Base-by-base conservation (phyloP, 805 yeast genomes). In the Candida succiphila region DNA sequence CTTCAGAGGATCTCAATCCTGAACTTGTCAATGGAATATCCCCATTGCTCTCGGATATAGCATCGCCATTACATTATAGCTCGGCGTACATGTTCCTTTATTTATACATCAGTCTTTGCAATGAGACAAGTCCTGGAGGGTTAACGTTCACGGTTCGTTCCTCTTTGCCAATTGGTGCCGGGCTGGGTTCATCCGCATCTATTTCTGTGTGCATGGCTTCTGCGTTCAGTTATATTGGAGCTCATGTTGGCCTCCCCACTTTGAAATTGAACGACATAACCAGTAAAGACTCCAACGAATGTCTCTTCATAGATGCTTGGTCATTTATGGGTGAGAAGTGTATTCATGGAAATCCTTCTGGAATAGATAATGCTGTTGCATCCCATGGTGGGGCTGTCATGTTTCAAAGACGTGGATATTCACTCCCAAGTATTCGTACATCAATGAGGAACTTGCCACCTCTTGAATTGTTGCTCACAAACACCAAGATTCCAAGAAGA, bases 351-450 rank as follows among this genome's bases (percentile, higher is more conserved):
- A 87, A 83, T 46, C 98, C 98, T 7, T 79, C 94, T 15, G 98
- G 98, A 10, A 86, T 92, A 34, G 98, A 92, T 54, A 92, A 92
- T 51, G 87, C 96, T 0, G 96, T 89, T 31, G 94, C 97, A 2
- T 82, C 96, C 0, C 78, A 78, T 44, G 98, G 98, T 17, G 96
- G 96, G 30, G 97, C 97, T 1, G 95, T 92, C 1, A 65, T 79
- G 74, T 89, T 78, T 58, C 89, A 82, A 58, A 72, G 94, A 48
- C 61, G 53, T 61, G 58, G 59, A 14, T 59, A 62, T 35, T 69
- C 80, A 2, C 46, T 67, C 34, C 82, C 84, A 16, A 69, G 78
- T 33, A 69, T 69, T n/a, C 60, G 86, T 40, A 72, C 79, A 8
- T 67, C 77, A 15, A 76, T 83, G 71, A 65, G 79, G 38, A 70